A percentile compares a stretch with the other conserved stretches of the same genome.
These are phyloP conservation scores for Neurospora tetrasperma DNA, from an alignment of 495 filamentous ascomycete species.

Conservation along the genomic window DNA sequence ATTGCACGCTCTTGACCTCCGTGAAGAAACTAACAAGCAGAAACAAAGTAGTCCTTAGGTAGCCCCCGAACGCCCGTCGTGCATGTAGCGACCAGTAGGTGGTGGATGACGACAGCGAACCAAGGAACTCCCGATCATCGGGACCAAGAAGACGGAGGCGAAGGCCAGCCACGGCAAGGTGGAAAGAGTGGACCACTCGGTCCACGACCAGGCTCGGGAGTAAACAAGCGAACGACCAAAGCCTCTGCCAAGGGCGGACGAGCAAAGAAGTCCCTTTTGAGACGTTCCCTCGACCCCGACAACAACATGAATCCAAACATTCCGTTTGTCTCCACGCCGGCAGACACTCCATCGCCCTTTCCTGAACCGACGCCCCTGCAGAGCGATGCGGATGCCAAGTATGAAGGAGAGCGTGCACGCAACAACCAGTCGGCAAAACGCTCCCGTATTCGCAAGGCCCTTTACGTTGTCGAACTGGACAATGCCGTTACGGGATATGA, in stretches of 20 bases:
- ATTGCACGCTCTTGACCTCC: background rate
- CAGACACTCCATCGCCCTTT: background rate
- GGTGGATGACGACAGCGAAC: background rate
- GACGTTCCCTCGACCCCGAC: background rate
- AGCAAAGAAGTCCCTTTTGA: background rate
- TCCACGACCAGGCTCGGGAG: background rate
- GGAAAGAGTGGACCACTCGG: background rate
- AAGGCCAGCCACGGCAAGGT: background rate
- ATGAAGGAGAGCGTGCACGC: background rate
- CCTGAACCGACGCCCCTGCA: background rate
- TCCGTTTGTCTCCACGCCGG: background rate
- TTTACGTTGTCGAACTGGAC: constrained; percentile 6
- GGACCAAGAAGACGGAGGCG: background rate
- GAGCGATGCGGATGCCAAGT: background rate
- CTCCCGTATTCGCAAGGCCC: background rate
- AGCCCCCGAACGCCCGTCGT: background rate
- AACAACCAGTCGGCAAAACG: constrained; percentile 6
- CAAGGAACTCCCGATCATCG: background rate
- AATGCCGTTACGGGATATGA: constrained; percentile 2
- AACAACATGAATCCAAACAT: background rate
- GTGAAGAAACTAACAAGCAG: background rate
- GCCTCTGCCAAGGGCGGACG: background rate
- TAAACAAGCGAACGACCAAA: background rate
- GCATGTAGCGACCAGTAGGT: background rate
- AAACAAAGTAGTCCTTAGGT: background rate